Conservation (phyloP, 2,329 filamentous ascomycete genomes). For the Orbilia ellipsospora region DNA sequence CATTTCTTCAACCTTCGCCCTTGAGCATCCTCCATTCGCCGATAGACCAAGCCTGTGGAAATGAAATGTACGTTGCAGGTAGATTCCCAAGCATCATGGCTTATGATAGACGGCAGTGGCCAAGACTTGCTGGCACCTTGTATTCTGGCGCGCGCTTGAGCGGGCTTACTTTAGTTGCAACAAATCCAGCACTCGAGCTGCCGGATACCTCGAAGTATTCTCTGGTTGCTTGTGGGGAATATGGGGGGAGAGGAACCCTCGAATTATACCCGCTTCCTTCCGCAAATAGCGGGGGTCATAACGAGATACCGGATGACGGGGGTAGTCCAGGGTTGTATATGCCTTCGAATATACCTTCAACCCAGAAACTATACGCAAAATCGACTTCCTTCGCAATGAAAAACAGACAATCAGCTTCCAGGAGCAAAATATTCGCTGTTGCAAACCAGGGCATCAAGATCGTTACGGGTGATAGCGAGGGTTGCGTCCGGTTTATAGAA, state of each 20-base stretch:
- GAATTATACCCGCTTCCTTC: slow-evolving; percentile 80
- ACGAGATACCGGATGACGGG: slow-evolving; percentile 34
- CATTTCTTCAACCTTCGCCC: slow-evolving; percentile 79
- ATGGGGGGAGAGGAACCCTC: slow-evolving; percentile 88
- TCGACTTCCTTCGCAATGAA: slow-evolving; percentile 62
- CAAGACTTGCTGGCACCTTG: slow-evolving; percentile 78
- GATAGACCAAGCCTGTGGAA: slow-evolving; percentile 72
- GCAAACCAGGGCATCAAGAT: slow-evolving; percentile 83
- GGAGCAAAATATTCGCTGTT: slow-evolving; percentile 83
- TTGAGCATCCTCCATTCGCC: slow-evolving; percentile 84
- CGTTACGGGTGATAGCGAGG: slow-evolving; percentile 84
- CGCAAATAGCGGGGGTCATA: not conserved
- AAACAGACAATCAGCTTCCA: slow-evolving; percentile 85
- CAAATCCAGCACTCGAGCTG: slow-evolving; percentile 71
- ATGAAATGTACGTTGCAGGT: slow-evolving; percentile 78
- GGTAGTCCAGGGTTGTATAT: not conserved
- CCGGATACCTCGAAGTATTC: slow-evolving; percentile 70
- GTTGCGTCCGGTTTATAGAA: slow-evolving; percentile 89
- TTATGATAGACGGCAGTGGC: slow-evolving; percentile 89
- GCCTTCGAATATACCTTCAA: not conserved
- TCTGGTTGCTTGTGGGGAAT: slow-evolving; percentile 85
- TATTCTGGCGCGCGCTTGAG: slow-evolving; percentile 85
- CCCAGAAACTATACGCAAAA: slow-evolving; percentile 58
- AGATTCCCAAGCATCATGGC: slow-evolving; percentile 88
- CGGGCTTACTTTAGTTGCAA: slow-evolving; percentile 75